Base-by-base conservation (phyloP, 2,329 filamentous ascomycete genomes). In the Aspergillus phoenicis region DNA sequence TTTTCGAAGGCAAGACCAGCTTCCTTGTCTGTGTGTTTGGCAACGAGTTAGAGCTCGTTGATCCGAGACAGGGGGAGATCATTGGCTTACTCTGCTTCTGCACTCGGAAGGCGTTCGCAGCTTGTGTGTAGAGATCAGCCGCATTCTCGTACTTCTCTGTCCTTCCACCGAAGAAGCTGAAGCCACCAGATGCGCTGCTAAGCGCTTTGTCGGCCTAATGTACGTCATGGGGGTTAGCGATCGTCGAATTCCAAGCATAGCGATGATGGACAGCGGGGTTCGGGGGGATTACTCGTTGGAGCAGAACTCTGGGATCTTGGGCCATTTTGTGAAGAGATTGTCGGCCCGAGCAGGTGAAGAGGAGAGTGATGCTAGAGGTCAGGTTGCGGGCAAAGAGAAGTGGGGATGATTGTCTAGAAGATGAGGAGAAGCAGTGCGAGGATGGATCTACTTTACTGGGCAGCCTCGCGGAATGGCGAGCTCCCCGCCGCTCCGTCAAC, bases 101-200 rank as follows among this genome's bases (percentile, higher is more conserved):
- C 82, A 96, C 87, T 73, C 91, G 87, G 77, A 96, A 98, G 61
- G 91, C 91, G 81, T 97, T 97, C 64, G 89, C 95, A 43, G 94
- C 94, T 77, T 96, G 88, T 62, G 86, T 88, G 74, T 93, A 98
- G 66, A 95, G 82, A 68, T 97, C 93, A 65, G 91, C 91, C 13
- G 94, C 94, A 79, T 89, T 87, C 80, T 96, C 91, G 73, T 91
- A 93, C 78, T 97, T 98, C 65, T 97, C 93, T 71, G 91, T 85
- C 61, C 88, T 86, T 49, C 91, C 91, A 47, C 93, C 91, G 70
- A 99, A 97, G 79, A 97, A 88, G 76, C 88, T 91, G 80, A 97
- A 97, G 70, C 93, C 93, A 28, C 90, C 83, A 20, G 86, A 83
- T 43, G 94, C 93, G 68, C 89, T 83, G 70, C 88, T 80, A 26